Base-by-base conservation (phyloP, 768 basidiomycete genomes). In the Epithele typhae region DNA sequence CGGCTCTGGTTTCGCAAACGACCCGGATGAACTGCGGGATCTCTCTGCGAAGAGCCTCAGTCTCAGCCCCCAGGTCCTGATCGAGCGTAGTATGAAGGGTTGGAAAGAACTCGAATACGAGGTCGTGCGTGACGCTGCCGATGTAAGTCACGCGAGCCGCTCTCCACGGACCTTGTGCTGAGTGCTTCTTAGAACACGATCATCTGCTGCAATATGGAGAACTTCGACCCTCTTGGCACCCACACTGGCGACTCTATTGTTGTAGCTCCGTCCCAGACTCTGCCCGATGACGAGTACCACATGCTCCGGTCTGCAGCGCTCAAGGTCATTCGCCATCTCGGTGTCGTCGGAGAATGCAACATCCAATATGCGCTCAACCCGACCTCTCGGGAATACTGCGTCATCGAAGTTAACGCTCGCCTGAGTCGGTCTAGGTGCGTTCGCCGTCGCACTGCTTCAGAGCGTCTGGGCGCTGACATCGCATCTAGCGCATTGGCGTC, bases 41-140 rank as follows among this genome's bases (percentile, higher is more conserved):
- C 75, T 99, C 19, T 81, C 92, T 35, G 94, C 96, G 19, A 95
- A 90, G 68, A 81, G 85, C 62, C 79, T 99, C 43, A 84, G 83
- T 61, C 75, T 98, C 23, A 88, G 85, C 55, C 95, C 96, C 38
- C 96, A 98, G 65, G 90, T 98, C 36, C 78, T 99, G 46, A 93
- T 99, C 53, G 96, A 98, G 70, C 87, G 93, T 40, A 91, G 87
- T 57, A 89, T 99, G 86, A 98, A 98, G 69, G 96, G 96, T 24
- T 99, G 96, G 96, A 99, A 99, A 65, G 96, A 99, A 70, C 78
- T 98, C 53, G 96, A 99, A 69, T 99, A 98, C 58, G 96, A 99
- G 65, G 96, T 99, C 52, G 96, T 98, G 60, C 87, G 96, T 44
- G 96, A 99, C 64, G 93, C 78, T 55, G 95, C 95, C 41, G 96